Evolutionary conservation across 2,329 filamentous ascomycete genomes (phyloP), one percentile per base, ranked within the genome.

Genomic region (Knoxdaviesia proteae): DNA sequence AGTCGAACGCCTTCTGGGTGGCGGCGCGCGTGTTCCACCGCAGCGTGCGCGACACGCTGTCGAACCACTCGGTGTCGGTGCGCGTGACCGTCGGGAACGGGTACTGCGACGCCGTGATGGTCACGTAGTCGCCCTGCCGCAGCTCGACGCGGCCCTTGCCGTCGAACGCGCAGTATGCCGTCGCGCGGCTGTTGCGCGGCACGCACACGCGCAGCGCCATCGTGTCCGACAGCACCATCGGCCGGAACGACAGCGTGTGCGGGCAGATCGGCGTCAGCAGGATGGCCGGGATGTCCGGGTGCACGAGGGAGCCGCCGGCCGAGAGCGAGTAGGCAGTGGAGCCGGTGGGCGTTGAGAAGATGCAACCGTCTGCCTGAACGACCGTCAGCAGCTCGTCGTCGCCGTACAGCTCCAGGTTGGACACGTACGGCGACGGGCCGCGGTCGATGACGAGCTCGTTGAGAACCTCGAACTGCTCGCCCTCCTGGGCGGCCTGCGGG

Each of bases 401-500:
- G 48, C 87, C 90, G 57, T 93, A 96, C 7, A 98, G 69, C 62
- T 98, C 90, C 36, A 98, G 69, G 61, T 94, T 93, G 38, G 88
- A 96, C 46, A 98, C 88, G 56, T 96, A 98, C 20, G 88, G 87
- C 10, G 84, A 93, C 53, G 90, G 90, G 48, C 90, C 90, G 46
- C 90, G 83, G 62, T 98, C 90, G 52, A 98, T 96, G 58, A 98
- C 88, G 42, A 98, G 77, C 63, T 98, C 90, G 61, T 98, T 98
- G 49, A 98, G 75, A 20, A 98, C 88, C 62, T 98, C 90, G 49
- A 94, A 96, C 53, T 94, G 87, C 62, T 96, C 88, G 38, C 80
- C 84, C 59, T 94, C 87, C 51, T 90, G 80, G 49, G 79, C 71
- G 36, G 75, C 74, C n/a, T 73, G 67, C 20, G 20, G 20, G 7